These are phyloP conservation scores for Durusdinium trenchii DNA, from an alignment of 73 alveolate genomes.

Conservation along the genomic window DNA sequence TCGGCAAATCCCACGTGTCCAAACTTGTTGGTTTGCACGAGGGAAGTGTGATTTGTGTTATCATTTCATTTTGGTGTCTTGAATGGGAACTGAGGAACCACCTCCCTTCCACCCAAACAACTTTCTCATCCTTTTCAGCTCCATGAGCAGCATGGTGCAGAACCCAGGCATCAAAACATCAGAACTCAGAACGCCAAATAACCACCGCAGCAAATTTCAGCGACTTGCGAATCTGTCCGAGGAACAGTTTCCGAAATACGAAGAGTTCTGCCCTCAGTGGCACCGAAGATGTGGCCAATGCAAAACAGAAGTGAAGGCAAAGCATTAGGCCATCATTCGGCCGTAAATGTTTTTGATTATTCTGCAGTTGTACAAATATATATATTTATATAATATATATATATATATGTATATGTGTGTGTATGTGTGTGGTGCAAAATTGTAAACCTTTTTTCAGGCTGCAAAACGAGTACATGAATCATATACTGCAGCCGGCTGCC, in stretches of 20 bases:
- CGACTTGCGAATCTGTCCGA: background rate
- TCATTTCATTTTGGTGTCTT: too few relatives aligned
- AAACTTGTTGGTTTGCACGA: too few relatives aligned
- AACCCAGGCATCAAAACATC: background rate
- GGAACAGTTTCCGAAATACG: constrained; percentile 74
- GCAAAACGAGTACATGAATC: background rate
- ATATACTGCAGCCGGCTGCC: background rate
- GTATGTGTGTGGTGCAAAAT: too few relatives aligned
- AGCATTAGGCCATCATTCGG: background rate
- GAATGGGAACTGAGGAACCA: constrained; percentile 7
- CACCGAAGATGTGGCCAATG: too few relatives aligned
- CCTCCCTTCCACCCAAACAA: constrained; percentile 20
- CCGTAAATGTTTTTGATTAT: background rate
- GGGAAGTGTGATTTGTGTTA: too few relatives aligned
- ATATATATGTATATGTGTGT: too few relatives aligned
- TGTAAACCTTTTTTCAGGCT: background rate
- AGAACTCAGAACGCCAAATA: too few relatives aligned
- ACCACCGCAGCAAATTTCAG: background rate
- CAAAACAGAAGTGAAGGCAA: too few relatives aligned
- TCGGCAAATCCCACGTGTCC: too few relatives aligned
- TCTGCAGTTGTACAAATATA: constrained; percentile 11
- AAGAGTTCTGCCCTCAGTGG: constrained; percentile 61
- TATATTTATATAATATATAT: too few relatives aligned
- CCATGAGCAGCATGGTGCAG: constrained; percentile 59
- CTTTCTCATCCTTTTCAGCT: constrained; percentile 48